phyloP scores from a whole-genome alignment of 2,329 filamentous ascomycete genomes.

The Neonectria coccinea region DNA sequence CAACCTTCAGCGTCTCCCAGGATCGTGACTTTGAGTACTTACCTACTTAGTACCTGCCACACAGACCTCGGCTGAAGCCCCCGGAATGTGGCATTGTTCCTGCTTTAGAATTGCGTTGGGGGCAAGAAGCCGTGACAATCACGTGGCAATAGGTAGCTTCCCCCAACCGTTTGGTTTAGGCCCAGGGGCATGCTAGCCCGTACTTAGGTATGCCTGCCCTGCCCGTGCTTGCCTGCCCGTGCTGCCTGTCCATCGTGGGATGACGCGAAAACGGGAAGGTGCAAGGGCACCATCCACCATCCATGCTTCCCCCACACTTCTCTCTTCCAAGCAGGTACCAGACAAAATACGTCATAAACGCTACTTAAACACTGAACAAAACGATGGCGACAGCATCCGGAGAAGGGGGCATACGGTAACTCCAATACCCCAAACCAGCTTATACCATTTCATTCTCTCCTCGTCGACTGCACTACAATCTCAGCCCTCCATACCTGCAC shows the following conservation, averaged over 20 bases:
- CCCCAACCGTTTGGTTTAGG: conserved; percentile 33
- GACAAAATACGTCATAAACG: conserved; percentile 3
- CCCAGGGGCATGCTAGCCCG: no score
- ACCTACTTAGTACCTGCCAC: neutral
- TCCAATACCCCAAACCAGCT: no score
- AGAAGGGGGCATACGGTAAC: neutral
- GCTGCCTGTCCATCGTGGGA: neutral
- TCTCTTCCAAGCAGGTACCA: conserved; percentile 1
- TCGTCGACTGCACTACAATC: no score
- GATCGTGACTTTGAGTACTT: neutral
- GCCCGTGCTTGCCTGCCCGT: neutral
- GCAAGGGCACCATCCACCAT: neutral
- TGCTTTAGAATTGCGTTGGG: conserved; percentile 30
- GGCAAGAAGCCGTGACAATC: conserved; percentile 30
- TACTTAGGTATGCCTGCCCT: no score
- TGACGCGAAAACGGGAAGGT: neutral
- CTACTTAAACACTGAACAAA: neutral
- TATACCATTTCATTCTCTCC: no score
- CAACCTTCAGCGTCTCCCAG: neutral
- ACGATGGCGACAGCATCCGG: neutral
- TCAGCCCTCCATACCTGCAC: neutral
- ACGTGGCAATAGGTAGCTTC: conserved; percentile 26
- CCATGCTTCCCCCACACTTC: conserved; percentile 3
- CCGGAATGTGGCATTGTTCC: conserved; percentile 7
- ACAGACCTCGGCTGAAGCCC: neutral